phyloP scores from a whole-genome alignment of 441 rosid species.

The Populus hybrid region DNA sequence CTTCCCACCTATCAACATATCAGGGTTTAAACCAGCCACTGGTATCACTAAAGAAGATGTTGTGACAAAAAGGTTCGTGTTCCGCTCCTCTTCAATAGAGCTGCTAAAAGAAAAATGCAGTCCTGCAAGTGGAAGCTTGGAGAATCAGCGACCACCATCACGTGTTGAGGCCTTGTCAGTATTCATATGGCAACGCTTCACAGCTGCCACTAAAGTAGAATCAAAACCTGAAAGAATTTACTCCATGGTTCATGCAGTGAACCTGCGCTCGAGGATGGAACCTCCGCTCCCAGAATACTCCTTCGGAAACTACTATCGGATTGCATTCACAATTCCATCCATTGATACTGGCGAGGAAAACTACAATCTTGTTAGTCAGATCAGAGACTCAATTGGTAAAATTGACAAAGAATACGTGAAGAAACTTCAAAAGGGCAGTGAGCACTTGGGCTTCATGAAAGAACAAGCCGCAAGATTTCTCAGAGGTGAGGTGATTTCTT shows the following conservation, averaged over 20 bases:
- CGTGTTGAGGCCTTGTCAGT: slow-evolving; percentile 23
- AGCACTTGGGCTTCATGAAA: slow-evolving; percentile 9
- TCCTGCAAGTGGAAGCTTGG: neutral
- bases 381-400: slow-evolving; percentile 13
- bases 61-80: slow-evolving; percentile 32
- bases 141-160: slow-evolving; percentile 13
- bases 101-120: slow-evolving; percentile 24
- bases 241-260: slow-evolving; percentile 19
- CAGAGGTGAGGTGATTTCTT: slow-evolving; percentile 4
- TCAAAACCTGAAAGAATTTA: neutral
- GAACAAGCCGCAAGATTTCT: slow-evolving; percentile 5
- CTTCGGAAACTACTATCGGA: slow-evolving; percentile 21
- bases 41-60: slow-evolving; percentile 16
- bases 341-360: neutral
- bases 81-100: slow-evolving; percentile 24
- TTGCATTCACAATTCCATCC: slow-evolving; percentile 14
- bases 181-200: slow-evolving; percentile 21
- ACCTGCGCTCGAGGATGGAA: slow-evolving; percentile 19
- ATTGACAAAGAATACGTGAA: slow-evolving; percentile 14
- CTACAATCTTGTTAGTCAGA: neutral
- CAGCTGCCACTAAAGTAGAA: slow-evolving; percentile 7
- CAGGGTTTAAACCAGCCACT: slow-evolving; percentile 4
- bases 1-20: slow-evolving; percentile 26
- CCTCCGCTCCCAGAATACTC: slow-evolving; percentile 18
- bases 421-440: slow-evolving; percentile 12